Conservation (phyloP, 2,329 filamentous ascomycete species). For the Diaporthe longicolla region DNA sequence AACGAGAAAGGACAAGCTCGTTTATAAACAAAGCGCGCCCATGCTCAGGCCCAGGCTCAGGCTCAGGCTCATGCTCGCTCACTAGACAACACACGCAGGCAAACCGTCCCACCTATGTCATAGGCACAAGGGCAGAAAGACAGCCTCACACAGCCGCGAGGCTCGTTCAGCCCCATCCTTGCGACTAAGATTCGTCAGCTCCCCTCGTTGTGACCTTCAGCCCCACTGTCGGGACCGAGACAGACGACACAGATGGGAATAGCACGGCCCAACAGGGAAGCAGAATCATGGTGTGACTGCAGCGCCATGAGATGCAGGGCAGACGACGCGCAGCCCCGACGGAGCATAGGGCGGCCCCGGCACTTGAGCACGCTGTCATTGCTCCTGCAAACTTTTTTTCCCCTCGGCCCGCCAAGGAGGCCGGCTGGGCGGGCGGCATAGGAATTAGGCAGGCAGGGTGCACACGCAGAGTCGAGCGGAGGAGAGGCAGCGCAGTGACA, state of each 20-base stretch:
- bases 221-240: slow-evolving; percentile 30
- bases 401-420: slow-evolving; percentile 4
- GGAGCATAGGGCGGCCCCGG: not conserved
- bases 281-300: not conserved
- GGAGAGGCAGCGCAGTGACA: not conserved
- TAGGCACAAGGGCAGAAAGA: not conserved
- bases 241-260: not conserved
- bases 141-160: slow-evolving; percentile 29
- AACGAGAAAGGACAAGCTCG: not conserved
- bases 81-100: not conserved
- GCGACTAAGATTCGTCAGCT: not conserved
- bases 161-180: slow-evolving; percentile 24
- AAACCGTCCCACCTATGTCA: slow-evolving; percentile 7
- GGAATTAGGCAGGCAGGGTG: not conserved
- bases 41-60: not conserved
- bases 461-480: not conserved
- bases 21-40: slow-evolving; percentile 9
- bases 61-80: too few species aligned
- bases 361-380: not conserved
- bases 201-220: slow-evolving; percentile 13
- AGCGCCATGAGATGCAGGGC: not conserved
- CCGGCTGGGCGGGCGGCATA: not conserved
- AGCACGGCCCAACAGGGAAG: not conserved
- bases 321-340: not conserved
- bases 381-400: slow-evolving; percentile 1